Conservation (phyloP, 495 filamentous ascomycete species). For the Xanthoparmelia taractica region DNA sequence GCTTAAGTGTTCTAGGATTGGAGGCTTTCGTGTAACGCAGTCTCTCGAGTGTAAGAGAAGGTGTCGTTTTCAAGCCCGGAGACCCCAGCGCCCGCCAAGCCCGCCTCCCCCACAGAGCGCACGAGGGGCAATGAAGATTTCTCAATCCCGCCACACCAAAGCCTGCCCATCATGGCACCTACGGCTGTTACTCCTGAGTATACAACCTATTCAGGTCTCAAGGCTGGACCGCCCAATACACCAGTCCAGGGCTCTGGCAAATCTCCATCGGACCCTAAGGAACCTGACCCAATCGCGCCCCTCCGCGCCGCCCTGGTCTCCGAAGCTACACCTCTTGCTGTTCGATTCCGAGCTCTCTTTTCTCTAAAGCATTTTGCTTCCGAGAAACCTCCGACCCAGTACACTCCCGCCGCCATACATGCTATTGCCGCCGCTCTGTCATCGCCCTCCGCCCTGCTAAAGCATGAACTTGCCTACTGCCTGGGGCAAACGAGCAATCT, state of each 20-base stretch:
- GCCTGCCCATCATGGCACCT: constrained; percentile 3
- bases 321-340: constrained; percentile 72
- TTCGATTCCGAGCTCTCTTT: constrained; percentile 94
- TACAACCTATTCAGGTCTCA: neutral
- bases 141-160: neutral
- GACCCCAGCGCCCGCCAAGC: too few relatives aligned
- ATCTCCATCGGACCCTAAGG: neutral
- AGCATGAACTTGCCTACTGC: constrained; percentile 97
- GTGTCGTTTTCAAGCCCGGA: too few relatives aligned
- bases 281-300: constrained; percentile 35
- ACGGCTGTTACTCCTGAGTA: neutral
- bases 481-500: constrained; percentile 79
- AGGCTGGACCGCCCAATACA: neutral
- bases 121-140: neutral
- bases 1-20: neutral
- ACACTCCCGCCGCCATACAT: constrained; percentile 69
- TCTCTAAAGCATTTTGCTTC: constrained; percentile 90
- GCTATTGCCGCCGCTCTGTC: constrained; percentile 85
- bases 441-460: constrained; percentile 77
- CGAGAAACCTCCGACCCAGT: constrained; percentile 50
- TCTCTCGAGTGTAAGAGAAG: neutral
- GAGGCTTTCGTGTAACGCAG: neutral
- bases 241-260: neutral
- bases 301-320: constrained; percentile 71
- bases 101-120: too few relatives aligned